Conservation (phyloP, 2,329 filamentous ascomycete species). For the Davidsoniella eucalypti region DNA sequence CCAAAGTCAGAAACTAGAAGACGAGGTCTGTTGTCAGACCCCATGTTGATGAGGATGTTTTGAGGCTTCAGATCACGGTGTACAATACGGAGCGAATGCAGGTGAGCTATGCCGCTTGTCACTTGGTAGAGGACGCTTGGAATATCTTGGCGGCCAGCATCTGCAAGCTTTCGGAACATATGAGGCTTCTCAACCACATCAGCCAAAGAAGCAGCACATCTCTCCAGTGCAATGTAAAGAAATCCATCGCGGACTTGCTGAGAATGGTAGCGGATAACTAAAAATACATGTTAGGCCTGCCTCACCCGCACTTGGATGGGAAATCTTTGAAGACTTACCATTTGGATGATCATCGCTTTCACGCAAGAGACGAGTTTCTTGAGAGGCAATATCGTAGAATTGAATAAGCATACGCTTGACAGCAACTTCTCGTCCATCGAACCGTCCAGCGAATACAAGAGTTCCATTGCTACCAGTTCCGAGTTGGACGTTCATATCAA, state of each 20-base stretch:
- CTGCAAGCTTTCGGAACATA: constrained; percentile 50
- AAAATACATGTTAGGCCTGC: constrained; percentile 16
- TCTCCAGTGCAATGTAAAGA: constrained; percentile 87
- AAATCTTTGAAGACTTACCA: constrained; percentile 25
- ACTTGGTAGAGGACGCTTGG: constrained; percentile 76
- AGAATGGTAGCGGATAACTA: constrained; percentile 88
- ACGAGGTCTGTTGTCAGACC: constrained; percentile 54
- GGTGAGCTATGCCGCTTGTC: constrained; percentile 70
- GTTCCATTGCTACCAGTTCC: constrained; percentile 91
- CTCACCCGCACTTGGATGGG: not conserved
- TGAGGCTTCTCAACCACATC: constrained; percentile 71
- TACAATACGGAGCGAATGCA: constrained; percentile 85
- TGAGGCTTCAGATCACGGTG: constrained; percentile 96
- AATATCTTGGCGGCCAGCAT: constrained; percentile 57
- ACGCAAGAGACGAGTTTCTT: constrained; percentile 77
- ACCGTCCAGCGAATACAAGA: constrained; percentile 84
- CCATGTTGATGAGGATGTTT: constrained; percentile 77
- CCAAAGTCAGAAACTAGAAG: constrained; percentile 95
- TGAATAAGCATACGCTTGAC: constrained; percentile 95
- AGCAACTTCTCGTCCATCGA: constrained; percentile 81
- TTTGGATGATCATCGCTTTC: constrained; percentile 94
- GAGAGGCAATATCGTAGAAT: constrained; percentile 87
- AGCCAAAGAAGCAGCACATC: constrained; percentile 83
- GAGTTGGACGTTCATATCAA: constrained; percentile 45
- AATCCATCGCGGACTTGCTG: constrained; percentile 81